phyloP scores from a whole-genome alignment of 1,284 basidiomycete genomes.

The Leccinum subfulvum region DNA sequence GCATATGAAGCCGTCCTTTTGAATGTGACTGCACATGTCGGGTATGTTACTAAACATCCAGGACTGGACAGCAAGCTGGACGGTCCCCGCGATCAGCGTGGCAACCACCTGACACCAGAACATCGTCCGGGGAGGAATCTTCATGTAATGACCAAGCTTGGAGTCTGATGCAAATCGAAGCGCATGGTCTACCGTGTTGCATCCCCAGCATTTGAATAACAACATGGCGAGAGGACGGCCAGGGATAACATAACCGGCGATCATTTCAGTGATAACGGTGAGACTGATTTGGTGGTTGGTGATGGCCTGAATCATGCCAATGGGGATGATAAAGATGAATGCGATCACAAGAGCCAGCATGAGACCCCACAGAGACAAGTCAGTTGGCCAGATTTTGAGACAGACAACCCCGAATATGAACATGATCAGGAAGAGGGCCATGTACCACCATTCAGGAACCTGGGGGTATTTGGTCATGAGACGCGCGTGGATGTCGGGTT shows the following conservation, averaged over 20 bases:
- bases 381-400: constrained; percentile 57
- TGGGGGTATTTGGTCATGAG: constrained; percentile 72
- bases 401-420: constrained; percentile 58
- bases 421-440: constrained; percentile 49
- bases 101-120: constrained; percentile 46
- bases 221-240: constrained; percentile 48
- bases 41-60: constrained; percentile 39
- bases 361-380: constrained; percentile 56
- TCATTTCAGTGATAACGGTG: constrained; percentile 47
- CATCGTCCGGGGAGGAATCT: constrained; percentile 47
- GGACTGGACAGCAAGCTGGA: constrained; percentile 42
- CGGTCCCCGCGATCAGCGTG: constrained; percentile 41
- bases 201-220: constrained; percentile 43
- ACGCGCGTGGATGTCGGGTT: constrained; percentile 71
- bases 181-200: constrained; percentile 38
- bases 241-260: constrained; percentile 43
- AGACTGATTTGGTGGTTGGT: constrained; percentile 52
- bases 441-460: constrained; percentile 75
- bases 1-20: constrained; percentile 37
- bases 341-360: constrained; percentile 41
- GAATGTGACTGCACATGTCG: constrained; percentile 26
- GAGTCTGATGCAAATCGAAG: constrained; percentile 44
- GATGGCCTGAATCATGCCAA: constrained; percentile 37
- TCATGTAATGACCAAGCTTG: constrained; percentile 53
- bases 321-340: constrained; percentile 53